Evolutionary conservation across 2,329 filamentous ascomycete species (phyloP), one percentile per base, ranked within the genome.

Genomic region (Teratosphaeria destructans): DNA sequence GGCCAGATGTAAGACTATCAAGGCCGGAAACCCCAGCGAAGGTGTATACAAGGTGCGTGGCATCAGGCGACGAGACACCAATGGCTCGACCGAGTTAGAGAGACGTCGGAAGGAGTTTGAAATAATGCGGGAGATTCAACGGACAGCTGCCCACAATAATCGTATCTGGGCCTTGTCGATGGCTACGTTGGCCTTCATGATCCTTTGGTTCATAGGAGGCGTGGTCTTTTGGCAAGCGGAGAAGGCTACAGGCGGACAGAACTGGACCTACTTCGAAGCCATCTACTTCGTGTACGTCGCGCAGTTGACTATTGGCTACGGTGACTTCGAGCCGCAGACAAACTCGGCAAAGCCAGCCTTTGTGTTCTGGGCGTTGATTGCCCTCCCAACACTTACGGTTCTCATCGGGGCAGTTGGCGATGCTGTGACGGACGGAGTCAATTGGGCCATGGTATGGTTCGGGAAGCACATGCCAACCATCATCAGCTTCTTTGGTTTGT

Each of bases 361-460:
- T 66, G 88, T 96, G n/a, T 85, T 95, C 58, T 96, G 92, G 91
- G 89, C 87, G 8, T 72, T 96, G 0, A 80, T 95, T 23, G 90
- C 90, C 0, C 79, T 96, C 5, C 91, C 91, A 0, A 91, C 88
- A 2, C 90, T 91, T 81, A 95, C 91, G 0, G 85, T 95, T 16
- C 80, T 96, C 14, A 88, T 94, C 63, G 88, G 85, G 11, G 88
- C 91, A 64, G 88, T 93, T 62, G 89, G 88, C 27, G 87, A 94
- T 61, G 75, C 73, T 3, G 62, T 87, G 1, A 85, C 83, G 0
- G 84, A 86, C 62, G 85, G n/a, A 16, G 61, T 63, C 10, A 61
- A 58, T 37, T 64, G 63, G n/a, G 8, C 60, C 12, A 69, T 66
- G 5, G 26, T 65, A 11, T 67, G 61, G 49, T 39, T 68, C 5